Conservation (phyloP, 352 stramenopile species). For the Saprolegnia parasitica region DNA sequence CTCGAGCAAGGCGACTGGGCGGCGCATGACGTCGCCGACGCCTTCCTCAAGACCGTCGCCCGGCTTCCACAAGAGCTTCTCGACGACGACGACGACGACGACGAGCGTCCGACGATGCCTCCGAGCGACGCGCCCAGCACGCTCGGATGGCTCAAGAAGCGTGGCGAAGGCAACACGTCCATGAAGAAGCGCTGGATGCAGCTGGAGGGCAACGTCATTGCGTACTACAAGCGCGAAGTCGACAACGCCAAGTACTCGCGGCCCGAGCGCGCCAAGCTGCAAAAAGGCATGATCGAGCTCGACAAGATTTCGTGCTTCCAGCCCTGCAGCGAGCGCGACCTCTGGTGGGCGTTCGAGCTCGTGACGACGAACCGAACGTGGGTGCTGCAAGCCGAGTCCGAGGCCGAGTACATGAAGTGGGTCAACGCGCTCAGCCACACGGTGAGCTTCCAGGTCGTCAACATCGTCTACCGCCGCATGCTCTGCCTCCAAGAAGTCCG, state of each 20-base stretch:
- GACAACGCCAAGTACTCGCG: constrained; percentile 62
- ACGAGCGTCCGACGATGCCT: constrained; percentile 28
- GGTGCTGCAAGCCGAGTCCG: constrained; percentile 68
- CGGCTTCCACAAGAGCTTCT: constrained; percentile 66
- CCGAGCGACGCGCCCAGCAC: constrained; percentile 34
- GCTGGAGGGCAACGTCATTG: constrained; percentile 59
- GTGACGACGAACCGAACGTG: constrained; percentile 78
- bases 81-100: constrained; percentile 43
- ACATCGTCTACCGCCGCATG: constrained; percentile 80
- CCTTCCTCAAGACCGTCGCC: constrained; percentile 71
- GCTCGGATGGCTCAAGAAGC: constrained; percentile 72
- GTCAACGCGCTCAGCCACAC: constrained; percentile 70
- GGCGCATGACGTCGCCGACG: constrained; percentile 8
- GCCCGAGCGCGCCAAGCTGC: constrained; percentile 66
- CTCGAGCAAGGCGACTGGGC: constrained; percentile 23
- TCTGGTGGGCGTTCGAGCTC: constrained; percentile 65
- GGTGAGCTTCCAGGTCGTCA: constrained; percentile 75
- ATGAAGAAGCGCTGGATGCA: constrained; percentile 85
- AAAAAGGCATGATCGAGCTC: constrained; percentile 71
- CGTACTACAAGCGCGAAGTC: constrained; percentile 85
- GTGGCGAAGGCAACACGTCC: constrained; percentile 75
- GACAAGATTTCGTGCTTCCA: constrained; percentile 76
- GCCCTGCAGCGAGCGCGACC: constrained; percentile 39
- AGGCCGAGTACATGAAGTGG: constrained; percentile 73
- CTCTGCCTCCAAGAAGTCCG: constrained; percentile 82